phyloP scores from a whole-genome alignment of 2,329 filamentous ascomycete species.

The Pseudopyricularia javanii region DNA sequence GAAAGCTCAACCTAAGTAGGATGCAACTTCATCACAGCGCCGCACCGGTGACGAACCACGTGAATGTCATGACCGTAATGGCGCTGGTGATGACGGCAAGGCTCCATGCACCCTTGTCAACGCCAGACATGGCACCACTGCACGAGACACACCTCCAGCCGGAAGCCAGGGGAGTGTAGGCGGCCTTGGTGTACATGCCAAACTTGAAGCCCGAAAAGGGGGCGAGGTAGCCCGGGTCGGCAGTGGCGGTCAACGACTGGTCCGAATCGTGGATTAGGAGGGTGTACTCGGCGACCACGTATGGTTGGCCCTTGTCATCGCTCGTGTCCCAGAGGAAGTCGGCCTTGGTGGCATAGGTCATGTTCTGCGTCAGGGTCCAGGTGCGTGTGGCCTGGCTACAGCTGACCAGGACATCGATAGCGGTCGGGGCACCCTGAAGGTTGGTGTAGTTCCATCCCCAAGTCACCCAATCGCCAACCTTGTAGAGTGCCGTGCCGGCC shows the following conservation, averaged over 20 bases:
- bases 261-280: conserved; percentile 50
- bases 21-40: conserved; percentile 11
- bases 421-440: conserved; percentile 43
- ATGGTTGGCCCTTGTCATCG: conserved; percentile 29
- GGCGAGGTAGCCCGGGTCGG: conserved; percentile 43
- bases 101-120: conserved; percentile 33
- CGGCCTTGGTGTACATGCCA: conserved; percentile 40
- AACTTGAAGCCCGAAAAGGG: conserved; percentile 37
- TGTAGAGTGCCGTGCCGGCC: conserved; percentile 37
- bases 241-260: conserved; percentile 31
- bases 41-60: conserved; percentile 49
- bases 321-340: conserved; percentile 47
- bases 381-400: conserved; percentile 38
- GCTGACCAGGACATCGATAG: conserved; percentile 46
- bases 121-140: conserved; percentile 34
- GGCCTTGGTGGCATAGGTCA: conserved; percentile 40
- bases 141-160: conserved; percentile 45
- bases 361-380: conserved; percentile 52
- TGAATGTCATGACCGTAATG: conserved; percentile 47
- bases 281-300: conserved; percentile 45
- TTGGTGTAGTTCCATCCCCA: conserved; percentile 57
- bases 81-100: conserved; percentile 41
- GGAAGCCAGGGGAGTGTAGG: conserved; percentile 36
- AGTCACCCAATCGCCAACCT: conserved; percentile 46
- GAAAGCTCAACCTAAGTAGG: background rate